These are phyloP conservation scores for Boletus sensibilis DNA, from an alignment of 768 basidiomycete species.

Conservation along the genomic window DNA sequence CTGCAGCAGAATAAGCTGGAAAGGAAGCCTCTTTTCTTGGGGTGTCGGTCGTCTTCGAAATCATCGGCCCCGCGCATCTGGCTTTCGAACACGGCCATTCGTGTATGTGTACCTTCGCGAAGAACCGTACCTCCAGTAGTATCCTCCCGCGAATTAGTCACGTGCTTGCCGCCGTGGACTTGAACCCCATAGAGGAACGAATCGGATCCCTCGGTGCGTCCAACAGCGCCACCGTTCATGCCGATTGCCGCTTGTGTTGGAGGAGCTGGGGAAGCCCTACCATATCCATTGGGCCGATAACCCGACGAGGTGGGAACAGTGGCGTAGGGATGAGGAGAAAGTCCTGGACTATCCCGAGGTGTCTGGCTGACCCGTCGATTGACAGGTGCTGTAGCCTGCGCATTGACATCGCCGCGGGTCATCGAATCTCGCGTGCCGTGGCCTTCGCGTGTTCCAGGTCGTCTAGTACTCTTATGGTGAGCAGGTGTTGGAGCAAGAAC, in stretches of 20 bases:
- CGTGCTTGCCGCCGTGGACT: slow-evolving; percentile 46
- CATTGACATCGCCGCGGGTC: slow-evolving; percentile 48
- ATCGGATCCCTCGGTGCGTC: slow-evolving; percentile 58
- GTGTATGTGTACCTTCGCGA: slow-evolving; percentile 37
- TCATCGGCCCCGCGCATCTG: slow-evolving; percentile 60
- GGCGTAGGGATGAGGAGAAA: slow-evolving; percentile 72
- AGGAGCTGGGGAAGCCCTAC: slow-evolving; percentile 50
- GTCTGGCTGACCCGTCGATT: slow-evolving; percentile 70
- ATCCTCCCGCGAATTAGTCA: slow-evolving; percentile 51
- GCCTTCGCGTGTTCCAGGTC: slow-evolving; percentile 45
- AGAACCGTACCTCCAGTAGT: slow-evolving; percentile 43
- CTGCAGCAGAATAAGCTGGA: slow-evolving; percentile 70
- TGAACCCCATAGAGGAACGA: slow-evolving; percentile 65
- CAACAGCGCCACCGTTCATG: slow-evolving; percentile 39
- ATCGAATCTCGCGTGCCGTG: slow-evolving; percentile 49
- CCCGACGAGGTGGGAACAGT: slow-evolving; percentile 56
- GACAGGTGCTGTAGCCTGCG: slow-evolving; percentile 64
- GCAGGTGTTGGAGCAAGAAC: slow-evolving; percentile 66
- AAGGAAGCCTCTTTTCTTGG: slow-evolving; percentile 60
- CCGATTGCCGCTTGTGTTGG: slow-evolving; percentile 38
- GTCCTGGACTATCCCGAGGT: slow-evolving; percentile 46
- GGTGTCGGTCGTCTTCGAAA: slow-evolving; percentile 64
- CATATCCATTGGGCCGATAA: slow-evolving; percentile 55
- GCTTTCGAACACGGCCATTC: slow-evolving; percentile 69
- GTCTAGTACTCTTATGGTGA: slow-evolving; percentile 59